Base-by-base conservation (phyloP, 202 grass and related monocot species). In the Zizania palustris region DNA sequence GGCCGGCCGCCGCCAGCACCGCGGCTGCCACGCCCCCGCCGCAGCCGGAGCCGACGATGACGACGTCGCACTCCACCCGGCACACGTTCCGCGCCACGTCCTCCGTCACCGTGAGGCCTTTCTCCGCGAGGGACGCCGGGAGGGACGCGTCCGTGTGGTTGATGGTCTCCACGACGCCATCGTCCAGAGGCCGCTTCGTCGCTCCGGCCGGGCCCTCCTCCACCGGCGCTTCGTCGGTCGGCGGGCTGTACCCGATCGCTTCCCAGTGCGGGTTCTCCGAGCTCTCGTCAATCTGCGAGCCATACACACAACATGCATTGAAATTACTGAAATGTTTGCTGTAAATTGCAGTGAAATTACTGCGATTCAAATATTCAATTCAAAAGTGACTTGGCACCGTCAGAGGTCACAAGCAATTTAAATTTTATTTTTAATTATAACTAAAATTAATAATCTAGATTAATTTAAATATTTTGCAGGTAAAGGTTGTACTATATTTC, bases 11-110 rank as follows among this genome's bases (percentile, higher is more conserved):
- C 3, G 96, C 82, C 0, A 98, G 89, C 75, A 95, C 83, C 71
- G 91, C 91, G 0, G 96, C 91, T 0, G 96, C 85, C 34, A 98
- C 96, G 16, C 87, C 89, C 1, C 95, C 95, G 12, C 95, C 95
- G 79, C 89, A 83, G 58, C 95, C 95, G 53, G 95, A 98, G 16
- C 95, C 95, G 3, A 89, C 84, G 45, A 98, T 78, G 71, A 58
- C 85, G 45, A 76, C 85, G 64, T 95, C 95, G 72, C 95, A 95
- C 36, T 90, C 76, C 22, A 98, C 65, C 8, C 12, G 54, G 65
- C 73, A 88, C 21, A 78, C 33, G 22, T 84, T 43, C 14, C 58
- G 48, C 28, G 16, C 12, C 9, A 61, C 36, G 63, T 91, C 84
- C 0, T 71, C 61, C 22, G 56, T 33, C 60, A 88, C 74, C 40